Conservation (phyloP, 2,329 filamentous ascomycete genomes). For the Gliomastix tumulicola region DNA sequence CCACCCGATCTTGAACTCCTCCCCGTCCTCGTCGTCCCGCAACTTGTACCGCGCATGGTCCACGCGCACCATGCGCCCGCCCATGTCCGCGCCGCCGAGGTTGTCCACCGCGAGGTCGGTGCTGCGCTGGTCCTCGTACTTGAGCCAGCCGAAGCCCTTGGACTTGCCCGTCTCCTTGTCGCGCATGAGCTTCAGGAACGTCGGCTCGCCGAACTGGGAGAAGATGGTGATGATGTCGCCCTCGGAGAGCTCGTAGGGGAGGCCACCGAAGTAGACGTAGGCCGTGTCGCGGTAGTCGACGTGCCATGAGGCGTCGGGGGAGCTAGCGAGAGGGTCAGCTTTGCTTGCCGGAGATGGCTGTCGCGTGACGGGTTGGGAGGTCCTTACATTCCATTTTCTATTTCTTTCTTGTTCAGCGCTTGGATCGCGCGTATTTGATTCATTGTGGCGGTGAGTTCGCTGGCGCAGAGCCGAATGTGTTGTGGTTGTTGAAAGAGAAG, state of each 20-base stretch:
- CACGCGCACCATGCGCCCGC: slow-evolving; percentile 74
- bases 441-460: slow-evolving; percentile 47
- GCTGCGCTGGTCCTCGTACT: slow-evolving; percentile 96
- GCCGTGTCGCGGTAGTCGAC: slow-evolving; percentile 96
- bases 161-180: slow-evolving; percentile 97
- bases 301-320: slow-evolving; percentile 89
- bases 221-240: slow-evolving; percentile 96
- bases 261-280: slow-evolving; percentile 90
- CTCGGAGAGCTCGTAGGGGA: slow-evolving; percentile 88
- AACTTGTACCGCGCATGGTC: slow-evolving; percentile 91
- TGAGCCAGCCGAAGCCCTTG: slow-evolving; percentile 90
- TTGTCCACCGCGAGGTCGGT: slow-evolving; percentile 96
- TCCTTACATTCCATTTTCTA: slow-evolving; percentile 77
- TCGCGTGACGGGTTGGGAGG: not conserved
- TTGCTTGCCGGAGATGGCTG: no score
- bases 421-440: slow-evolving; percentile 92
- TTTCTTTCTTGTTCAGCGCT: slow-evolving; percentile 87
- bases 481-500: no score
- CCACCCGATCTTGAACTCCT: slow-evolving; percentile 52
- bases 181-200: slow-evolving; percentile 83
- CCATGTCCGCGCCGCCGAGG: slow-evolving; percentile 75
- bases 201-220: slow-evolving; percentile 92
- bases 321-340: slow-evolving; percentile 41
- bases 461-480: no score
- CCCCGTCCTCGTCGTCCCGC: slow-evolving; percentile 68